phyloP scores from a whole-genome alignment of 352 stramenopile species.

The Globisporangium cylindrosporum region DNA sequence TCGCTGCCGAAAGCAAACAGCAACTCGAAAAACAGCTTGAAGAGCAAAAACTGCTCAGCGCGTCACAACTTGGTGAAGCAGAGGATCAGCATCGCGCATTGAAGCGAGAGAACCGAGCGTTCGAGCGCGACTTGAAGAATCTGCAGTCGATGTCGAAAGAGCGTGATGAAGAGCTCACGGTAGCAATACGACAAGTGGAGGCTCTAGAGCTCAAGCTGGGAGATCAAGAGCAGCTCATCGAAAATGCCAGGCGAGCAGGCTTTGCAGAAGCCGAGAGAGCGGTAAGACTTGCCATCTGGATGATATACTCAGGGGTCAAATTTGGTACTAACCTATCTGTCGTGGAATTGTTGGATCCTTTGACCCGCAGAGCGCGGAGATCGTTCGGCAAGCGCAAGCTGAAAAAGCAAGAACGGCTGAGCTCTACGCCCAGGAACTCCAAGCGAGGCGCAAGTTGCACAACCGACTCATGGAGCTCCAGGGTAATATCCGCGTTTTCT shows the following conservation, averaged over 20 bases:
- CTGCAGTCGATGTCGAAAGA: slow-evolving; percentile 48
- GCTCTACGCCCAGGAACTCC: slow-evolving; percentile 70
- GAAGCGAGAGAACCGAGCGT: slow-evolving; percentile 51
- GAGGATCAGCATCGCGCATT: slow-evolving; percentile 49
- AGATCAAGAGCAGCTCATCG: slow-evolving; percentile 29
- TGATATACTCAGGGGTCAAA: not conserved
- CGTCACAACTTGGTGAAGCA: slow-evolving; percentile 34
- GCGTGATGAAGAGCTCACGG: slow-evolving; percentile 41
- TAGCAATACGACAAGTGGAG: slow-evolving; percentile 30
- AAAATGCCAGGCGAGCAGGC: slow-evolving; percentile 33
- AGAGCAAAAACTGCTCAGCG: slow-evolving; percentile 17
- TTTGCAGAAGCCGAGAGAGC: slow-evolving; percentile 49
- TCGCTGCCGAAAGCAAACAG: not conserved
- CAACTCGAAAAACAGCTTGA: slow-evolving; percentile 29
- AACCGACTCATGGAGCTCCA: slow-evolving; percentile 91
- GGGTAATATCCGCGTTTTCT: slow-evolving; percentile 94
- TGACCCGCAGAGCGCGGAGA: slow-evolving; percentile 37
- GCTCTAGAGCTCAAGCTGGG: slow-evolving; percentile 35
- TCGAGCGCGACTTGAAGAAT: slow-evolving; percentile 64
- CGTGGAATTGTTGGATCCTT: not conserved
- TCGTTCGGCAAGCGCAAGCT: slow-evolving; percentile 39
- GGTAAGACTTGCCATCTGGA: slow-evolving; percentile 23
- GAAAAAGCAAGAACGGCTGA: slow-evolving; percentile 61
- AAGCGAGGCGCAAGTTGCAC: slow-evolving; percentile 78
- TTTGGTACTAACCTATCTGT: not conserved